Evolutionary conservation across 2,329 filamentous ascomycete species (phyloP).

Genomic region (Triangularia setosa): DNA sequence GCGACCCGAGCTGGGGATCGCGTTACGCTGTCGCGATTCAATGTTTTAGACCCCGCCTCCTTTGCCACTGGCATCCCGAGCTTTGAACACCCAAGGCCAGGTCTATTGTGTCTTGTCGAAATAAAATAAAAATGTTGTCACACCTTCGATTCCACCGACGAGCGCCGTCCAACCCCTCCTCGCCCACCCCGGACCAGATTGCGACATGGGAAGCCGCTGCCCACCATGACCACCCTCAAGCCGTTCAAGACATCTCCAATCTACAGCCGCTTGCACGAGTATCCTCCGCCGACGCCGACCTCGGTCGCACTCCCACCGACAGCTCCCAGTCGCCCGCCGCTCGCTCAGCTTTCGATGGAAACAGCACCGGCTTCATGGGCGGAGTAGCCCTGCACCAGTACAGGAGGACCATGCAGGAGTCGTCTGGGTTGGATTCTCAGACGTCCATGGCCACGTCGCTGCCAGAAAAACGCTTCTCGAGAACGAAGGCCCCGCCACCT

Average conservation of each 20-base stretch:
- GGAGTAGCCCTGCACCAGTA: slow-evolving; percentile 52
- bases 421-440: slow-evolving; percentile 20
- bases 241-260: slow-evolving; percentile 31
- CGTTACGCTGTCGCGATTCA: slow-evolving; percentile 1
- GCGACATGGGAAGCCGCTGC: slow-evolving; percentile 37
- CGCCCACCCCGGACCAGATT: slow-evolving; percentile 46
- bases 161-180: slow-evolving; percentile 52
- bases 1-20: background rate
- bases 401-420: slow-evolving; percentile 35
- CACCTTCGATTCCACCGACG: slow-evolving; percentile 55
- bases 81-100: background rate
- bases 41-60: background rate
- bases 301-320: slow-evolving; percentile 37
- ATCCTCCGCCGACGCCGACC: slow-evolving; percentile 44
- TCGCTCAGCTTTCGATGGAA: slow-evolving; percentile 33
- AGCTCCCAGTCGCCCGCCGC: slow-evolving; percentile 24
- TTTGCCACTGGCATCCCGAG: background rate
- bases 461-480: slow-evolving; percentile 28
- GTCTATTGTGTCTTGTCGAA: background rate
- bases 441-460: slow-evolving; percentile 11
- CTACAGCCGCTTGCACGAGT: slow-evolving; percentile 6
- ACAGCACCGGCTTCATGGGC: slow-evolving; percentile 47
- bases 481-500: slow-evolving; percentile 34
- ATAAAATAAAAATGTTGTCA: slow-evolving; percentile 23
- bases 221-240: slow-evolving; percentile 40